Conservation (phyloP, 306 rosid species). For the Casuarina cunninghamiana region DNA sequence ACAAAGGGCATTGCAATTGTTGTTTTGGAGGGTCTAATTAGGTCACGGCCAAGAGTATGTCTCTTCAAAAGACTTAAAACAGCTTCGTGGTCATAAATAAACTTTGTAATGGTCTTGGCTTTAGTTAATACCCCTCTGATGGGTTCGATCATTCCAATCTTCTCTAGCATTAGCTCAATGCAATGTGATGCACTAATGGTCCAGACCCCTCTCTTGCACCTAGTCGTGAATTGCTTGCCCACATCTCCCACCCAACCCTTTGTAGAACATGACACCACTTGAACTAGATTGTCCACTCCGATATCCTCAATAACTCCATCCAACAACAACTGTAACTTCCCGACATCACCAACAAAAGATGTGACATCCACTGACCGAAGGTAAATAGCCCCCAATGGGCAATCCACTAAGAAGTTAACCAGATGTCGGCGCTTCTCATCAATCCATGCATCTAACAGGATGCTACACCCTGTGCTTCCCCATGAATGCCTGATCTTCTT, state of each 20-base stretch:
- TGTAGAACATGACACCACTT: conserved; percentile 23
- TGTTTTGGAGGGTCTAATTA: conserved; percentile 26
- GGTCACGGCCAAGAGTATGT: conserved; percentile 18
- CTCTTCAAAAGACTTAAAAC: conserved; percentile 25
- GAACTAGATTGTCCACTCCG: conserved; percentile 22
- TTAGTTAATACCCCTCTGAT: conserved; percentile 13
- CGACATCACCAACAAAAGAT: not conserved
- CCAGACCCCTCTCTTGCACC: conserved; percentile 27
- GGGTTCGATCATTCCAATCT: conserved; percentile 19
- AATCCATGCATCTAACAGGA: conserved; percentile 31
- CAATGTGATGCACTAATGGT: conserved; percentile 31
- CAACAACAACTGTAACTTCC: conserved; percentile 6
- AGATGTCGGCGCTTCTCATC: conserved; percentile 25
- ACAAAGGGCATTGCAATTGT: conserved; percentile 24
- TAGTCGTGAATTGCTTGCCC: conserved; percentile 18
- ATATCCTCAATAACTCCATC: conserved; percentile 20
- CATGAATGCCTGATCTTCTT: conserved; percentile 21
- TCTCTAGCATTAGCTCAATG: conserved; percentile 28
- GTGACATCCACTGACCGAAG: conserved; percentile 24
- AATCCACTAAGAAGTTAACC: conserved; percentile 31
- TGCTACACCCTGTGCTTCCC: conserved; percentile 34
- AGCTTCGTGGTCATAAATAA: conserved; percentile 18
- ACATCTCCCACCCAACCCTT: conserved; percentile 25
- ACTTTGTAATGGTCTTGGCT: conserved; percentile 25
- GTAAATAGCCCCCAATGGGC: conserved; percentile 27